phyloP scores from a whole-genome alignment of 352 stramenopile species.

The Phytopythium helicoides region DNA sequence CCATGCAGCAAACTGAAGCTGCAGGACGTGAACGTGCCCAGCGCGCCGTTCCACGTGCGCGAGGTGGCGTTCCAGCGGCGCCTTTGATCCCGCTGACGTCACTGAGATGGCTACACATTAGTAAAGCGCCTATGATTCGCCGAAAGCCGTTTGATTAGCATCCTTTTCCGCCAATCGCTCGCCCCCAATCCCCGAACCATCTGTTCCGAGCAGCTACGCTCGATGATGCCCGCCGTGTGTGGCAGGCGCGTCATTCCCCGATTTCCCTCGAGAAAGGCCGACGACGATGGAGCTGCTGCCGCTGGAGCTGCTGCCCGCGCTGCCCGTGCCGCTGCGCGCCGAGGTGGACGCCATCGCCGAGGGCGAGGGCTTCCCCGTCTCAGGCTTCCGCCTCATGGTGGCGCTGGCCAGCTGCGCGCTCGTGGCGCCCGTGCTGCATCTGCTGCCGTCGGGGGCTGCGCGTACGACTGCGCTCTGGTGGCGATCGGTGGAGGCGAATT shows the following conservation, averaged over 20 bases:
- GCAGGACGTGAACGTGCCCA: slow-evolving; percentile 47
- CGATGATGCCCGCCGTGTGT: not conserved
- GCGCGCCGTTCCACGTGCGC: slow-evolving; percentile 63
- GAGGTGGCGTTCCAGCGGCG: slow-evolving; percentile 66
- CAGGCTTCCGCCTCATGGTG: slow-evolving; percentile 77
- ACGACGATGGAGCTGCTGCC: not conserved
- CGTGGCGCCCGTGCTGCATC: slow-evolving; percentile 63
- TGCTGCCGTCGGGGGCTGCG: slow-evolving; percentile 48
- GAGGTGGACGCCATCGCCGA: slow-evolving; percentile 63
- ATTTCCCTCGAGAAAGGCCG: not conserved
- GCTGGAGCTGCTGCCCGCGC: slow-evolving; percentile 8
- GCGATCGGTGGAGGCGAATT: too few species aligned
- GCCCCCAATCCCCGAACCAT: not conserved
- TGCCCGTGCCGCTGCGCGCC: slow-evolving; percentile 54
- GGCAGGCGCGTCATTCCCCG: slow-evolving; percentile 16
- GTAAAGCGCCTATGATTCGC: slow-evolving; percentile 9
- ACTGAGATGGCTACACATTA: not conserved
- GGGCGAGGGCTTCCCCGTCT: slow-evolving; percentile 72
- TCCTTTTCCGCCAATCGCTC: slow-evolving; percentile 33
- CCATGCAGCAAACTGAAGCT: slow-evolving; percentile 56
- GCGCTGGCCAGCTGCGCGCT: slow-evolving; percentile 62
- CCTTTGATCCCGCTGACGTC: slow-evolving; percentile 21
- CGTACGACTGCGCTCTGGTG: slow-evolving; percentile 41
- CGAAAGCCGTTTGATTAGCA: slow-evolving; percentile 3
- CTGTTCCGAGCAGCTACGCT: too few species aligned